Percentiles rank a stretch among this genome's conserved stretches.
phyloP scores from a whole-genome alignment of 164 flowering plant genomes.

The Tetracentron sinense region DNA sequence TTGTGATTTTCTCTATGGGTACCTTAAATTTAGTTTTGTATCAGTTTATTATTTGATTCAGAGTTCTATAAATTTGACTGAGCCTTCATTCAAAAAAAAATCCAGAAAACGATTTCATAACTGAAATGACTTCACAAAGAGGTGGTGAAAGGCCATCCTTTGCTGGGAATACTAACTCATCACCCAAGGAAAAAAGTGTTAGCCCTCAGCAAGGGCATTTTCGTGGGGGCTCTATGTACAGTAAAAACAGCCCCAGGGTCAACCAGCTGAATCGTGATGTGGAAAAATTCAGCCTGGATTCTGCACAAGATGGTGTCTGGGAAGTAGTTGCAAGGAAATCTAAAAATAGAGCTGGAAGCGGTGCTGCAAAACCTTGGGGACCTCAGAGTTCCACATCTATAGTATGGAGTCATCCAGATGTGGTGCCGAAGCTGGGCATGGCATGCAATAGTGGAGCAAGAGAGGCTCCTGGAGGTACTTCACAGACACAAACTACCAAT shows the following conservation, averaged over 20 bases:
- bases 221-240: constrained; percentile 13
- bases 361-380: constrained; percentile 36
- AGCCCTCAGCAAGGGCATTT: constrained; percentile 8
- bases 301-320: constrained; percentile 57
- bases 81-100: background rate
- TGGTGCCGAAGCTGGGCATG: constrained; percentile 28
- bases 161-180: constrained; percentile 9
- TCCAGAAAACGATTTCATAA: constrained; percentile 6
- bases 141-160: constrained; percentile 19
- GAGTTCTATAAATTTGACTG: background rate
- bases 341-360: constrained; percentile 46
- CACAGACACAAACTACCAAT: constrained; percentile 32
- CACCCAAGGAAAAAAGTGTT: constrained; percentile 16
- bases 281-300: constrained; percentile 29
- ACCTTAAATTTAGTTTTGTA: background rate
- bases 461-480: constrained; percentile 27
- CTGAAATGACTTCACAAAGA: constrained; percentile 18
- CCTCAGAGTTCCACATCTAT: constrained; percentile 34
- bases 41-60: background rate
- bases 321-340: constrained; percentile 48
- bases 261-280: constrained; percentile 32
- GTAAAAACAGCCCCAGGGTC: constrained; percentile 8
- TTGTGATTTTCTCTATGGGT: background rate
- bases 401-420: constrained; percentile 43
- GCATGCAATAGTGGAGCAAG: constrained; percentile 28